Evolutionary conservation across 306 rosid species (phyloP), one percentile per base, ranked within the genome.

Genomic region (Quercus berberidifolia): DNA sequence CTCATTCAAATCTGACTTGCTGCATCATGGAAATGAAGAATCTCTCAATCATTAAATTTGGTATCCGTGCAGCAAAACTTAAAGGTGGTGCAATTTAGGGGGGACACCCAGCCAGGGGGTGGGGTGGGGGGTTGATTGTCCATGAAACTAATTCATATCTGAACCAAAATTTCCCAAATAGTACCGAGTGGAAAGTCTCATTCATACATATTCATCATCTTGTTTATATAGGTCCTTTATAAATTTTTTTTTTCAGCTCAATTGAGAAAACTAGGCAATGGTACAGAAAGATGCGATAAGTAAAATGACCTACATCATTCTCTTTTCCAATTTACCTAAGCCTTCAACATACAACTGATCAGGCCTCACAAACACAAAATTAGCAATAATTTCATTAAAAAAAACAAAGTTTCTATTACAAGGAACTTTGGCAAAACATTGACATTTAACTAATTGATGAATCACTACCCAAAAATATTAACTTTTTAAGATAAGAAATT

Each of bases 1-100:
- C 78, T 90, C 94, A 71, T 78, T 82, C 84, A 92, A 57, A 73
- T 86, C 91, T 1, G 97, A 85, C 57, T 84, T 85, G 69, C 98
- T 94, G 91, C 87, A 86, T 73, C 25, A 86, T 43, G 65, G 6
- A 78, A 72, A 85, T 76, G 79, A 68, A 79, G 21, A 79, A 65
- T 17, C 43, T 63, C 75, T 69, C 3, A 56, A 67, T 68, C 26
- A 26, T 73, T 20, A 13, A 10, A 35, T 46, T 46, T 11, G 52
- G 52, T 46, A 46, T 46, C 52, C 0, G 15, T 46, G 52, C 14
- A 46, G 3, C 52, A 8, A 46, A 9, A 46, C 52, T 46, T 46
- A 46, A 46, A 9, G 52, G 52, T 2, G 4, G 15, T 35, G 43
- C 43, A 35, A 35, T 35, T 35, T 35, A 35, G 9, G 10, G 43